phyloP scores from a whole-genome alignment of 768 basidiomycete genomes.

The Boletellus emodensis region DNA sequence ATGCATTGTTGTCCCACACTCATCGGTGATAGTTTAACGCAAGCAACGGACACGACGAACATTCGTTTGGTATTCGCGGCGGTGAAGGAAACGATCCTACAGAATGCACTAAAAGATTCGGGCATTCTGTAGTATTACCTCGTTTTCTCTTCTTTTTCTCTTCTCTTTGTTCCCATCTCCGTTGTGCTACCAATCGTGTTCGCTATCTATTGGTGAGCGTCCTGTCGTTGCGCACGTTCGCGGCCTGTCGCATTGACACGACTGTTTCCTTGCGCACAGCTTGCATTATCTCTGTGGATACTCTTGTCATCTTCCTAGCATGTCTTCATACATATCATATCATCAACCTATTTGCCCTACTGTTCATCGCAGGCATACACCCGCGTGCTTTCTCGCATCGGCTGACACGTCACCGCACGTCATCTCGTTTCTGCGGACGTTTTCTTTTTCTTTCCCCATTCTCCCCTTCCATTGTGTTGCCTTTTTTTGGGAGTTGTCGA shows the following conservation, averaged over 20 bases:
- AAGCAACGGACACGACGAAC: constrained; percentile 86
- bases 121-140: constrained; percentile 58
- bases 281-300: constrained; percentile 32
- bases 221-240: not conserved
- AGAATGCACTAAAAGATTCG: constrained; percentile 82
- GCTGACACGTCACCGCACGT: not conserved
- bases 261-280: constrained; percentile 4
- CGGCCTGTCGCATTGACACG: not conserved
- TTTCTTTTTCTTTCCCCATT: too few species aligned
- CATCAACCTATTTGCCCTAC: constrained; percentile 23
- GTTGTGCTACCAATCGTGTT: constrained; percentile 11
- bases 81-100: constrained; percentile 90
- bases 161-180: not conserved
- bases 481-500: not conserved
- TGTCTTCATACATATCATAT: constrained; percentile 26
- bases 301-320: constrained; percentile 21
- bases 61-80: constrained; percentile 80
- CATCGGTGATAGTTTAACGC: constrained; percentile 54
- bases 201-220: constrained; percentile 28
- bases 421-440: not conserved
- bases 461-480: not conserved
- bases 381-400: not conserved
- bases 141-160: not conserved
- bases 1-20: not conserved
- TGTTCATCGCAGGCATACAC: not conserved